phyloP scores from a whole-genome alignment of 2,329 filamentous ascomycete species.

The Gyromitra esculenta region DNA sequence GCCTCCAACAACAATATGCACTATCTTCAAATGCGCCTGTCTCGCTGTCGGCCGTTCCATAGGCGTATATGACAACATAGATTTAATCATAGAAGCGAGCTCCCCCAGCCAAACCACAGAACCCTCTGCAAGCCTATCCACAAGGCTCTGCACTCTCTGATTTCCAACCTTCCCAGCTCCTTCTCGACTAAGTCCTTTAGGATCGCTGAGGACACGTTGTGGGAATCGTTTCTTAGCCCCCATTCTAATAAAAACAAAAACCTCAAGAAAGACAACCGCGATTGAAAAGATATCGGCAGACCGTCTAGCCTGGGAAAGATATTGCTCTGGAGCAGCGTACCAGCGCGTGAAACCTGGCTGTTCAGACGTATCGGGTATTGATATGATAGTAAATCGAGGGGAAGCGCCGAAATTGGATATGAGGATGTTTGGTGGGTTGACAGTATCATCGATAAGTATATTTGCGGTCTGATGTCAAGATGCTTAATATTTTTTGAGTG shows the following conservation, averaged over 20 bases:
- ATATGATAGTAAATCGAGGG: conserved; percentile 15
- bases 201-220: conserved; percentile 13
- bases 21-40: conserved; percentile 16
- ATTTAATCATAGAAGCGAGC: conserved; percentile 7
- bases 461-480: conserved; percentile 19
- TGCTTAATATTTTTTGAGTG: conserved; percentile 34
- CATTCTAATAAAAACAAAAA: conserved; percentile 28
- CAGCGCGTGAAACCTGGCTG: background rate
- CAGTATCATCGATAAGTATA: conserved; percentile 21
- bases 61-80: conserved; percentile 9
- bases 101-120: conserved; percentile 8
- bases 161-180: conserved; percentile 18
- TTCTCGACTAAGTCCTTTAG: background rate
- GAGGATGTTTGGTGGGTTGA: conserved; percentile 19
- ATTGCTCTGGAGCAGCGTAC: conserved; percentile 25
- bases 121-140: background rate
- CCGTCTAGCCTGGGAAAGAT: conserved; percentile 12
- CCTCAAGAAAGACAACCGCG: conserved; percentile 25
- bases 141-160: conserved; percentile 1
- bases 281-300: conserved; percentile 23
- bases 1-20: conserved; percentile 23
- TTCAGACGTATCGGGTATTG: background rate
- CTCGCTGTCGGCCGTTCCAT: conserved; percentile 13
- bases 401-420: conserved; percentile 23
- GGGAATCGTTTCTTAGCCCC: conserved; percentile 3